phyloP scores from a whole-genome alignment of 2,329 filamentous ascomycete genomes.

The Parasarocladium wereldwijsianum region DNA sequence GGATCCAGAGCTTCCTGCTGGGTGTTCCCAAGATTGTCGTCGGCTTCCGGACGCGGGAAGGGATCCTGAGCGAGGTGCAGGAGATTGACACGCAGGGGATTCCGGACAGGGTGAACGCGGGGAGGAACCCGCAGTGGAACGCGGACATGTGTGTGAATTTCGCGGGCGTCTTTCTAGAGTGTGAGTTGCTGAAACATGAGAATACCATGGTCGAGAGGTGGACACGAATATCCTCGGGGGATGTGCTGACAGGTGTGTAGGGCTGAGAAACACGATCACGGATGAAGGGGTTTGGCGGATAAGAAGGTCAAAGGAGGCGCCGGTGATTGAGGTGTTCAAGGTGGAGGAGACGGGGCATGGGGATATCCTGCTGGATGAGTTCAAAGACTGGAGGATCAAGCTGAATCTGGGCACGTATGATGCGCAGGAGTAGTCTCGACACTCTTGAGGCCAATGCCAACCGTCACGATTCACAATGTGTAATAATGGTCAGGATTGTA shows the following conservation, averaged over 20 bases:
- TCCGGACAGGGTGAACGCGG: conserved; percentile 56
- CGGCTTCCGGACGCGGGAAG: conserved; percentile 63
- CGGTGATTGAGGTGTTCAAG: conserved; percentile 57
- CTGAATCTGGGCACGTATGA: conserved; percentile 25
- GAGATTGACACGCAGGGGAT: conserved; percentile 70
- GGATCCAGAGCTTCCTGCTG: conserved; percentile 90
- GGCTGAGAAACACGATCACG: conserved; percentile 45
- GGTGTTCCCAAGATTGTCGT: conserved; percentile 87
- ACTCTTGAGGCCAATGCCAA: too few relatives aligned
- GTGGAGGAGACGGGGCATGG: conserved; percentile 63
- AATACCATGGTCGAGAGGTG: not conserved
- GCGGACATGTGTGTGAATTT: conserved; percentile 92
- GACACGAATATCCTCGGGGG: too few relatives aligned
- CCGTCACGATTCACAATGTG: too few relatives aligned
- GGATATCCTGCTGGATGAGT: conserved; percentile 60
- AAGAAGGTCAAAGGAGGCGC: conserved; percentile 44
- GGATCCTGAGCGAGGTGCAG: conserved; percentile 57
- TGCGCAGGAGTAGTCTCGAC: too few relatives aligned
- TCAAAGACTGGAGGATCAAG: conserved; percentile 59
- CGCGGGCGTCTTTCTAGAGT: conserved; percentile 60
- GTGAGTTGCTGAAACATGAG: conserved; percentile 29
- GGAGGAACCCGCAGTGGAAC: conserved; percentile 63
- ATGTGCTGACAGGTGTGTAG: conserved; percentile 25
- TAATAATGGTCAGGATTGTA: too few relatives aligned
- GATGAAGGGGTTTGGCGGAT: conserved; percentile 76